These are phyloP conservation scores for Globisporangium echinulatum DNA, from an alignment of 352 stramenopile species.

Conservation along the genomic window DNA sequence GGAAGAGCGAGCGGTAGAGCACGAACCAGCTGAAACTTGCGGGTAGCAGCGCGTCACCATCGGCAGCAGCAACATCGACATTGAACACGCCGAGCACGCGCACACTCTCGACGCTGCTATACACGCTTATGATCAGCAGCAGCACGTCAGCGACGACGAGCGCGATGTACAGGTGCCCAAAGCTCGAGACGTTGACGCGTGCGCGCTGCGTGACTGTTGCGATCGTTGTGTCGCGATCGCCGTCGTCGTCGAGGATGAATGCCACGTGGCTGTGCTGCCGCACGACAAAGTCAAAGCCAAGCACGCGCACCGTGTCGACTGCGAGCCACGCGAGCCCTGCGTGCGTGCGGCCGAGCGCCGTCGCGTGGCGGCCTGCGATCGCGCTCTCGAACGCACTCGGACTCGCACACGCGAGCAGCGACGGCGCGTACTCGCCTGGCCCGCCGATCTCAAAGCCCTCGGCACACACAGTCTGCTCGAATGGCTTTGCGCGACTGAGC, in stretches of 20 bases:
- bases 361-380: conserved; percentile 33
- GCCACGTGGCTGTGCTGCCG: conserved; percentile 33
- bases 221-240: conserved; percentile 1
- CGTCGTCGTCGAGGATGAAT: conserved; percentile 19
- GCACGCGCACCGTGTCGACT: conserved; percentile 36
- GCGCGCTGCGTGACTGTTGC: conserved; percentile 20
- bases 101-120: conserved; percentile 25
- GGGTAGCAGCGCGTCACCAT: conserved; percentile 1
- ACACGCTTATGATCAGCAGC: conserved; percentile 21
- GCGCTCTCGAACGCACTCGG: conserved; percentile 33
- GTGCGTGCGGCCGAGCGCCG: conserved; percentile 26
- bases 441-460: conserved; percentile 36
- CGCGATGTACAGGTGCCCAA: conserved; percentile 45
- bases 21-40: conserved; percentile 27
- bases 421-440: conserved; percentile 14
- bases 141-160: conserved; percentile 32
- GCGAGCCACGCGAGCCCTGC: conserved; percentile 32
- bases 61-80: too few species aligned
- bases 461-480: conserved; percentile 27
- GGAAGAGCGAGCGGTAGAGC: conserved; percentile 51
- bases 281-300: conserved; percentile 46
- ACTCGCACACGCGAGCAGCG: conserved; percentile 36
- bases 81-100: conserved; percentile 21
- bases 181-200: conserved; percentile 42
- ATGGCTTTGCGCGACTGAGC: conserved; percentile 35